Evolutionary conservation across 2,329 filamentous ascomycete species (phyloP).

Genomic region (Thermothelomyces thermophilus): DNA sequence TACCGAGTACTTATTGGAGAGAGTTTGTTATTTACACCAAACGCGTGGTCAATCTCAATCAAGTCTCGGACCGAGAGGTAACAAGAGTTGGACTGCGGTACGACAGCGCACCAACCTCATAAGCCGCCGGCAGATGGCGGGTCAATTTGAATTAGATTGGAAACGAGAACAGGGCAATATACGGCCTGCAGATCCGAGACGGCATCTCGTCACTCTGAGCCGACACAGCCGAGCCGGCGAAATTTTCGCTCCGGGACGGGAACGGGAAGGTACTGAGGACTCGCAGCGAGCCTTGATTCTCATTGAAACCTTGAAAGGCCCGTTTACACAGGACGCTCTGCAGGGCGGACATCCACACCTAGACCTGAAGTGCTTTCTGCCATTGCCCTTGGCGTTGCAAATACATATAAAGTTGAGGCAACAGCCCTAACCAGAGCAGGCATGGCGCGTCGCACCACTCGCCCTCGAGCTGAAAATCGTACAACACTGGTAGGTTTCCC

Average conservation of each 20-base stretch:
- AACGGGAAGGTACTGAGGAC: background rate
- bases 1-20: too few species aligned
- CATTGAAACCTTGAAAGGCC: too few species aligned
- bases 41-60: too few species aligned
- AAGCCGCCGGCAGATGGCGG: conserved; percentile 7
- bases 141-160: conserved; percentile 1
- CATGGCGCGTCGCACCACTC: background rate
- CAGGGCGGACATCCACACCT: too few species aligned
- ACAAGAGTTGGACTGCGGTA: background rate
- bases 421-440: background rate
- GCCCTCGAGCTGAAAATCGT: too few species aligned
- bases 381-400: too few species aligned
- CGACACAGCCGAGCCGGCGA: background rate
- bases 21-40: too few species aligned
- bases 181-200: background rate
- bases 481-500: too few species aligned
- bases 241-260: background rate
- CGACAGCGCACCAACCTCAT: background rate
- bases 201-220: background rate
- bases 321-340: too few species aligned
- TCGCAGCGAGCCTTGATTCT: background rate
- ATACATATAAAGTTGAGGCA: conserved; percentile 4
- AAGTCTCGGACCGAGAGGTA: background rate
- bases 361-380: too few species aligned
- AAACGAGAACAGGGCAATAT: background rate